Conservation (phyloP, 2,329 filamentous ascomycete species). For the Ophiostoma pallidulum region DNA sequence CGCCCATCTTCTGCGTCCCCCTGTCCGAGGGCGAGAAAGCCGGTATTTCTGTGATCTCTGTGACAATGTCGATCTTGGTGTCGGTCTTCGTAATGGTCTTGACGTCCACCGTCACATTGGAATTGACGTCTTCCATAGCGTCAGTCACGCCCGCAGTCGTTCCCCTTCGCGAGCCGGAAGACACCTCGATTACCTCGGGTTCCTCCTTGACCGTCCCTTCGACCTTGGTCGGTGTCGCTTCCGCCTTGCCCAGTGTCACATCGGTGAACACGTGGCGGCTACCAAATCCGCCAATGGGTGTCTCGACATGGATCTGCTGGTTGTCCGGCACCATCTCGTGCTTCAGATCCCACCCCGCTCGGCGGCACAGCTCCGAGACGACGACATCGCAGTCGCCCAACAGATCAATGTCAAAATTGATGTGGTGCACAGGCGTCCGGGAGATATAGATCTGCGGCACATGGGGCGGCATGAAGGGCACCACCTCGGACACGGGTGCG, state of each 20-base stretch:
- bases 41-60: background rate
- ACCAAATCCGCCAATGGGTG: slow-evolving; percentile 34
- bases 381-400: slow-evolving; percentile 92
- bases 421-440: slow-evolving; percentile 72
- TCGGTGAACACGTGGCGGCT: slow-evolving; percentile 35
- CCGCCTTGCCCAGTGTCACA: slow-evolving; percentile 1
- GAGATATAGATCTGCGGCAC: slow-evolving; percentile 89
- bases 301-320: slow-evolving; percentile 49
- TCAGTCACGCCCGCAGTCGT: no score
- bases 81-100: background rate
- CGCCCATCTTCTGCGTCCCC: background rate
- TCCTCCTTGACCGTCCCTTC: background rate
- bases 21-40: background rate
- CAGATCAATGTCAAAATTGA: slow-evolving; percentile 93
- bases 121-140: no score
- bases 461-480: slow-evolving; percentile 64
- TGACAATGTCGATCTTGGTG: background rate
- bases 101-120: no score
- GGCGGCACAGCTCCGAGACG: slow-evolving; percentile 73
- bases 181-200: background rate
- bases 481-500: slow-evolving; percentile 86
- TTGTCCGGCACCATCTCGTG: slow-evolving; percentile 75
- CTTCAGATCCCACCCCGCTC: slow-evolving; percentile 67
- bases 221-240: background rate
- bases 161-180: no score